These are phyloP conservation scores for Colletotrichum higginsianum DNA, from an alignment of 2,329 filamentous ascomycete species.

Conservation along the genomic window DNA sequence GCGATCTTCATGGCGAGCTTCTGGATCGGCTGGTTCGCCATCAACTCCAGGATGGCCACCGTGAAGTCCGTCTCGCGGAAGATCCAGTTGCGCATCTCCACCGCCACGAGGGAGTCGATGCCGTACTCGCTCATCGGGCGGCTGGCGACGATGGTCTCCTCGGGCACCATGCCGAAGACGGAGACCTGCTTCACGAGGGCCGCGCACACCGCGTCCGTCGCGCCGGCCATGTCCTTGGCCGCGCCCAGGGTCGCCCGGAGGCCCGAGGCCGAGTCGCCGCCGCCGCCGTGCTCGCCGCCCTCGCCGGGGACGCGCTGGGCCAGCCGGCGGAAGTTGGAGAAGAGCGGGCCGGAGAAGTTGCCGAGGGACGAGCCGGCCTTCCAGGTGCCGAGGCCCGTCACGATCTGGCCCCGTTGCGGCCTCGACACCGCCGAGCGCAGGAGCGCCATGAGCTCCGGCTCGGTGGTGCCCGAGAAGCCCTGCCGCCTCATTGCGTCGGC, in stretches of 20 bases:
- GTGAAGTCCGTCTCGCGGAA: conserved; percentile 8
- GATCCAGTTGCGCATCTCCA: conserved; percentile 50
- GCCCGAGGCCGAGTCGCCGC: neutral
- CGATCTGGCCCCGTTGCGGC: conserved; percentile 42
- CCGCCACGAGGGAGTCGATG: conserved; percentile 50
- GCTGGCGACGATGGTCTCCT: conserved; percentile 45
- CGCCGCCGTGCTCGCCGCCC: neutral
- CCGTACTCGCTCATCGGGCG: conserved; percentile 46
- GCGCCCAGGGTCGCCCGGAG: neutral
- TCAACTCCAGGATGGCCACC: conserved; percentile 3
- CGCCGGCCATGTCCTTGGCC: neutral
- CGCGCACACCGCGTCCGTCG: neutral
- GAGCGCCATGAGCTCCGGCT: conserved; percentile 1
- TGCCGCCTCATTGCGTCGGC: neutral
- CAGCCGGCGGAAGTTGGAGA: conserved; percentile 49
- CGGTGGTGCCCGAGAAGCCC: neutral
- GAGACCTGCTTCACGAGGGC: conserved; percentile 3
- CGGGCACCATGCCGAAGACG: conserved; percentile 39
- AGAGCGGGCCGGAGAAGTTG: conserved; percentile 48
- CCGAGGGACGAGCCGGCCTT: conserved; percentile 5
- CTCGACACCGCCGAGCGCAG: conserved; percentile 45
- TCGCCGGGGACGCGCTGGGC: conserved; percentile 11
- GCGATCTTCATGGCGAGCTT: conserved; percentile 6
- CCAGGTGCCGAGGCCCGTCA: conserved; percentile 39
- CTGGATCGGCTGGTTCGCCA: conserved; percentile 9